phyloP scores from a whole-genome alignment of 768 basidiomycete species.

The Dentipellis sp. region DNA sequence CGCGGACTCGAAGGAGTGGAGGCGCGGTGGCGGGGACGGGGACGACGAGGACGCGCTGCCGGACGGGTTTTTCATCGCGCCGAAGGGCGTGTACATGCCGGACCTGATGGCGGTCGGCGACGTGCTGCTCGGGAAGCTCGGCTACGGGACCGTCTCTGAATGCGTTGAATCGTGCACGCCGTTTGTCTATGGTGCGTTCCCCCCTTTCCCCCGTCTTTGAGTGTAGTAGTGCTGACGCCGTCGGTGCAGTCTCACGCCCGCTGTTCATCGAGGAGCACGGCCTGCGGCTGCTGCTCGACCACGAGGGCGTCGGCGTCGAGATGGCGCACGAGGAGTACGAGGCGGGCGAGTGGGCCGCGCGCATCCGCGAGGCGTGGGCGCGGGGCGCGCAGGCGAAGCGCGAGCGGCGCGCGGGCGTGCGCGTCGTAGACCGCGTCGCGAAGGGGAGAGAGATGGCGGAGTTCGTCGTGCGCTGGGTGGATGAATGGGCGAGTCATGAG shows the following conservation, averaged over 20 bases:
- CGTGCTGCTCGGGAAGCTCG: conserved; percentile 71
- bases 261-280: conserved; percentile 79
- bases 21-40: conserved; percentile 22
- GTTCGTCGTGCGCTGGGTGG: conserved; percentile 43
- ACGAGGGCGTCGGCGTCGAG: conserved; percentile 62
- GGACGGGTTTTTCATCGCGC: conserved; percentile 66
- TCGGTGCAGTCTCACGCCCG: conserved; percentile 54
- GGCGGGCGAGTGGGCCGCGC: conserved; percentile 60
- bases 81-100: conserved; percentile 74
- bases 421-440: conserved; percentile 29
- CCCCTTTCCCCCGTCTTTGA: not conserved
- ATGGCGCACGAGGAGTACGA: conserved; percentile 58
- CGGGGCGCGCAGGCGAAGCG: conserved; percentile 39
- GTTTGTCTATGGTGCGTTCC: conserved; percentile 58
- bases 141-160: conserved; percentile 77
- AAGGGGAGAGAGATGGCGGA: conserved; percentile 39
- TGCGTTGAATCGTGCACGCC: conserved; percentile 70
- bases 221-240: not conserved
- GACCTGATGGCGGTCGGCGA: conserved; percentile 68
- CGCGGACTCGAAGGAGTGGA: conserved; percentile 44
- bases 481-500: conserved; percentile 15
- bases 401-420: conserved; percentile 35
- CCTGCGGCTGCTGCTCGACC: conserved; percentile 50
- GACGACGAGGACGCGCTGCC: conserved; percentile 37
- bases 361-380: conserved; percentile 48